Evolutionary conservation across 2,329 filamentous ascomycete genomes (phyloP), one percentile per base, ranked within the genome.

Genomic region (Curvularia spicifera): DNA sequence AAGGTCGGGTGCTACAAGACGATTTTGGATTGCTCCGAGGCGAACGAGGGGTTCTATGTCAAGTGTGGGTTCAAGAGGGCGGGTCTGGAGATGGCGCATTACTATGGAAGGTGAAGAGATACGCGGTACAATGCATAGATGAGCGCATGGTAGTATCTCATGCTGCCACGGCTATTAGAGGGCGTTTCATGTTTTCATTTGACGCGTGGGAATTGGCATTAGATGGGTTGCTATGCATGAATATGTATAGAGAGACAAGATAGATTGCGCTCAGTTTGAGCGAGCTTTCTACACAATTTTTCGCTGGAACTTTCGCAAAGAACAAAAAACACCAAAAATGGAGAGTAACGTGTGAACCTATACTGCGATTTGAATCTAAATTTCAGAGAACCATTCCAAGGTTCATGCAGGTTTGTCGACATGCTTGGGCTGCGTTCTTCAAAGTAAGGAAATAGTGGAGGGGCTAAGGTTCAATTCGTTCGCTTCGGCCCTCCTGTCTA

Each of bases 41-140:
- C 90, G 69, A 99, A 98, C 77, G 93, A 97, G 78, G 94, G 93
- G 22, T 98, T 99, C 82, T 99, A 99, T 78, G 85, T 97, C 78
- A 98, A 98, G 84, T 98, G 95, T 79, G 94, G 94, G 57, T 98
- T 96, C 79, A 90, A 92, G 79, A 84, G 92, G 61, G 94, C 93
- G 28, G 95, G 95, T 15, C 81, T 97, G 56, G 91, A 99, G 80
- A 98, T 99, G 95, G 93, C 94, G 43, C 92, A 97, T 82, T 97
- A 97, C 80, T 95, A 96, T 66, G 72, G 74, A 28, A 59, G 70
- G 57, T 68, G 59, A 45, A 69, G n/a, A 20, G 29, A 18, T 29
- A 15, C 3, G n/a, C 15, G 35, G 35, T 18, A 9, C 35, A 37
- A 37, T 37, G 35, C 35, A 37, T 37, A 18, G 15, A 13, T 37